Conservation (phyloP, 2,329 filamentous ascomycete genomes). For the Alternaria sp. region DNA sequence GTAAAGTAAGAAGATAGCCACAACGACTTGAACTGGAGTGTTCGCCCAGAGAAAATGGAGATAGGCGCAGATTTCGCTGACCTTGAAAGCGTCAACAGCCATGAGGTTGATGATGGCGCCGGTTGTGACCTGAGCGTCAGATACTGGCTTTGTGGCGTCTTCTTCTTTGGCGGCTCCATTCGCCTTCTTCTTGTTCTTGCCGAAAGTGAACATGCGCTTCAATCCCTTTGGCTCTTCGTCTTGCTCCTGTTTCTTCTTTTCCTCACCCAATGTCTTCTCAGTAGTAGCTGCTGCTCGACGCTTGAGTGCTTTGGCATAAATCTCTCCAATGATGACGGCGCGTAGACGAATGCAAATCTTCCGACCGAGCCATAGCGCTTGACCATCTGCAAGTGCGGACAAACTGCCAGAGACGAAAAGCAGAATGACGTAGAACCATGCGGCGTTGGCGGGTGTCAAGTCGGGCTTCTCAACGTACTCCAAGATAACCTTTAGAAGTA, state of each 20-base stretch:
- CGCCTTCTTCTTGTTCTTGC: conserved; percentile 64
- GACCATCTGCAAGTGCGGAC: conserved; percentile 83
- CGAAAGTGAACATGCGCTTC: conserved; percentile 63
- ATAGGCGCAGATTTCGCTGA: conserved; percentile 93
- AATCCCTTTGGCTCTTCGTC: conserved; percentile 53
- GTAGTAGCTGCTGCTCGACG: conserved; percentile 82
- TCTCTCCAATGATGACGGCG: conserved; percentile 95
- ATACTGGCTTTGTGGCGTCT: conserved; percentile 36
- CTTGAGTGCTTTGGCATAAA: conserved; percentile 93
- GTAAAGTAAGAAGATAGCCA: conserved; percentile 85
- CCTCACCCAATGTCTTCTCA: conserved; percentile 75
- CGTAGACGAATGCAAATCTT: conserved; percentile 93
- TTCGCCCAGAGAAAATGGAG: conserved; percentile 94
- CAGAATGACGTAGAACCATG: conserved; percentile 95
- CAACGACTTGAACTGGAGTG: conserved; percentile 85
- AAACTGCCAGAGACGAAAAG: conserved; percentile 84
- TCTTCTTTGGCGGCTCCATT: conserved; percentile 54
- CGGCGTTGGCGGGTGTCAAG: conserved; percentile 79
- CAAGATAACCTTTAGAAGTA: conserved; percentile 89
- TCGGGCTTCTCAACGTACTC: conserved; percentile 90
- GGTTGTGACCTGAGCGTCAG: conserved; percentile 83
- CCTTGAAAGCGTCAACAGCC: conserved; percentile 99
- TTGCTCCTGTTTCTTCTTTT: conserved; percentile 54
- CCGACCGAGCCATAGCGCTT: conserved; percentile 90
- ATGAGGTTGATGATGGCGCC: conserved; percentile 99